Base-by-base conservation (phyloP, 352 stramenopile species). In the Blastocystis sp. region DNA sequence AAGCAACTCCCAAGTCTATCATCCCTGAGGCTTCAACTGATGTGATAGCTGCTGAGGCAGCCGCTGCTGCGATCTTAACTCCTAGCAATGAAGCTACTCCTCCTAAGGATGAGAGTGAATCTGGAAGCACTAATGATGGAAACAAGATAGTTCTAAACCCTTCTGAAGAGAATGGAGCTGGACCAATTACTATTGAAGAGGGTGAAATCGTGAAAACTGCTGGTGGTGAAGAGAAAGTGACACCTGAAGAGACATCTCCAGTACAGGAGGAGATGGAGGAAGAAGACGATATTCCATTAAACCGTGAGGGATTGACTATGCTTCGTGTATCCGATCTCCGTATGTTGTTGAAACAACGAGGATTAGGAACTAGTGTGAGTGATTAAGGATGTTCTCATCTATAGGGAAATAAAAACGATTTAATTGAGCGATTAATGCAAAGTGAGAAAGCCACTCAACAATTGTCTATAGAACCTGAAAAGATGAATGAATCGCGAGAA, bases 361-460 rank as follows among this genome's bases (percentile, higher is more conserved):
- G 33, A 4, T 37, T 84, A 7, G n/a, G 0, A 17, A 84, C 33
- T 13, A 19, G 48, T 22, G 73, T 84, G 5, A 9, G 15, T 42
- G 13, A 11, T 19, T 24, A 33, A 24, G 7, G 27, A 57, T 13
- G 5, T 24, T n/a, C 2, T 84, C 42, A 84, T 9, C 6, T n/a
- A 27, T 84, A 84, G 73, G 73, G 73, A 84, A 60, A 42, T 22
- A 84, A 84, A 35, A 84, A 84, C 48, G 73, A 84, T 1, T 42
- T 84, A 19, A 69, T 84, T 24, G 42, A 84, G 0, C 73, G 73
- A 9, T 27, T 84, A 19, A 33, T 84, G 51, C 24, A 84, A 19
- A 30, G 17, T 35, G 42, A 84, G 17, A 35, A 48, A 48, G n/a
- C n/a, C n/a, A n/a, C n/a, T n/a, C n/a, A n/a, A n/a, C n/a, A n/a